Base-by-base conservation (phyloP, 2,329 filamentous ascomycete species). In the Didymella arachidicola region DNA sequence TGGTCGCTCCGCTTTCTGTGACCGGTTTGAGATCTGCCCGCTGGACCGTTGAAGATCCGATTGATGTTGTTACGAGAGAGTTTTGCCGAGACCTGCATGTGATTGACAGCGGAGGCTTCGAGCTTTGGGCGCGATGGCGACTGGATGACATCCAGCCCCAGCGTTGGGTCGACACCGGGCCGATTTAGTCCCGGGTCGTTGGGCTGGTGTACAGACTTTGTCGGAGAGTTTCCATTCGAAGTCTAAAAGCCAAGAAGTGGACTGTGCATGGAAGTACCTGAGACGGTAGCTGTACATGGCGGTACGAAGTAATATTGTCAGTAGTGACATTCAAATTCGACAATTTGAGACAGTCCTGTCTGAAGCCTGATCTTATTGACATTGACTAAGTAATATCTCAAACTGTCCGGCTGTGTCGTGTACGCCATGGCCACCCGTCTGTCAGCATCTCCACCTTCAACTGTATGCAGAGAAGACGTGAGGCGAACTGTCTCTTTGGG, bases 31-130 rank as follows among this genome's bases (percentile, higher is more conserved):
- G 22, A 36, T 34, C 26, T 59, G 49, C 42, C 46, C 41, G 29
- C 25, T 52, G 52, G 30, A 32, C 34, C 22, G 51, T 47, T 51
- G n/a, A 18, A 18, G 25, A 36, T 47, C 43, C 59, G 41, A 53
- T 39, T 61, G 56, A 64, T 66, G 57, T 41, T 62, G 62, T 70
- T 70, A 67, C 67, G 63, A 69, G 65, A 70, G 64, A 59, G 32
- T 55, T 61, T 51, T 39, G 43, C 55, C 39, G 44, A 56, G 63
- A 64, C 65, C 63, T 58, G 62, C 68, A 63, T 70, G 65, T 70
- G 65, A 63, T 58, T 56, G 46, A 67, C 55, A 53, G 53, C 49
- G 41, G 59, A 61, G 48, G 60, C 46, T 41, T 45, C 39, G 47
- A 50, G 10, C 10, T 46, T 49, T 16, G 32, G 39, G 29, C 29